A percentile compares a stretch with the other conserved stretches of the same genome.
Evolutionary conservation across 352 stramenopile genomes (phyloP).

Genomic region (Aphanomyces euteiches): DNA sequence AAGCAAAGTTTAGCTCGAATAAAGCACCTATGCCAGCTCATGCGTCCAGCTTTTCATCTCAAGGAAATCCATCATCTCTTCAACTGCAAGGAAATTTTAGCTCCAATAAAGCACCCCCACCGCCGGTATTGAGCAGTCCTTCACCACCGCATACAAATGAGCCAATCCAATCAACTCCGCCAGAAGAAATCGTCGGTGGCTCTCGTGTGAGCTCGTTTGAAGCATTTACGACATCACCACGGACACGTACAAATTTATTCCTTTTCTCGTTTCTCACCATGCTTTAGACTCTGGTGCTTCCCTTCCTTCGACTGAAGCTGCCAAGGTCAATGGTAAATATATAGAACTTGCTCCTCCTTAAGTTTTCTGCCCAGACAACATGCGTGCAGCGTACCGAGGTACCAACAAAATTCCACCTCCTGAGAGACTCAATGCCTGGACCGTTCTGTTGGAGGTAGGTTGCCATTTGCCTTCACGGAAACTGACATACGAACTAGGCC

Average conservation of each 20-base stretch:
- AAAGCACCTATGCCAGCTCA: no score
- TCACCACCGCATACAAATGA: neutral
- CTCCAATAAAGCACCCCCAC: no score
- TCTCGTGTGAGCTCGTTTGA: slow-evolving; percentile 22
- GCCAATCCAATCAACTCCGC: neutral
- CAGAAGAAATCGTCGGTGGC: neutral
- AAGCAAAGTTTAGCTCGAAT: no score
- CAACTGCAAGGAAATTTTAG: no score
- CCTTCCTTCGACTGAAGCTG: neutral
- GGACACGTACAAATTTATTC: neutral
- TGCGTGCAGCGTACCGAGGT: slow-evolving; percentile 39
- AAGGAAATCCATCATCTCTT: no score
- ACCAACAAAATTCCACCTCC: slow-evolving; percentile 41
- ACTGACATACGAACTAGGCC: slow-evolving; percentile 38
- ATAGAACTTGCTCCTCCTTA: neutral
- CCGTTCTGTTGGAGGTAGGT: slow-evolving; percentile 46
- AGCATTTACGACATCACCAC: slow-evolving; percentile 2
- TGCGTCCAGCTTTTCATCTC: no score
- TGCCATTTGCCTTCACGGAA: neutral
- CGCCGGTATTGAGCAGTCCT: neutral
- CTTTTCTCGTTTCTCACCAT: neutral
- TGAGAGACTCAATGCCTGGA: slow-evolving; percentile 55
- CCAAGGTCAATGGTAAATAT: slow-evolving; percentile 19
- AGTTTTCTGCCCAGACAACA: neutral
- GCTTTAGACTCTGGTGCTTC: no score